These are phyloP conservation scores for Arthrobotrys pseudoclavata DNA, from an alignment of 2,329 filamentous ascomycete genomes.

Conservation along the genomic window DNA sequence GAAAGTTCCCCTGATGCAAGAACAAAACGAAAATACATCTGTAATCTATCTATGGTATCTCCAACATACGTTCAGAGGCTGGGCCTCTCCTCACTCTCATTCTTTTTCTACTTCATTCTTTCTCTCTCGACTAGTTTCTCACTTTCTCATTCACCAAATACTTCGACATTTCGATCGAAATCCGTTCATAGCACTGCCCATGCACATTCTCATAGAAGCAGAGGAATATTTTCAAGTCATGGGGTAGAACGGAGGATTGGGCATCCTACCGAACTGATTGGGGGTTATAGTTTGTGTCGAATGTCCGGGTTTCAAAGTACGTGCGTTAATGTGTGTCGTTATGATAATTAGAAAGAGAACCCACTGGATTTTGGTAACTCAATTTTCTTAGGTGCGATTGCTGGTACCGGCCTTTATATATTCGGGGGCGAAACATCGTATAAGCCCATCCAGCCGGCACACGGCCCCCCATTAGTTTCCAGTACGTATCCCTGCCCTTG, in stretches of 20 bases:
- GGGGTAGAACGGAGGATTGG: neutral
- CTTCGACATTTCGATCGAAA: neutral
- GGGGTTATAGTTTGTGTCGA: neutral
- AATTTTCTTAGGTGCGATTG: neutral
- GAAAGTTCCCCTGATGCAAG: neutral
- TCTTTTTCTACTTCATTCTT: neutral
- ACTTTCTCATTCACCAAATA: neutral
- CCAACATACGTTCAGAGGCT: neutral
- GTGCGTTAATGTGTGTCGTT: neutral
- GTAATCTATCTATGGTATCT: neutral
- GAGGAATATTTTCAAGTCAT: neutral
- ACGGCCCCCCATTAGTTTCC: neutral
- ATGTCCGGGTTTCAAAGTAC: constrained; percentile 13
- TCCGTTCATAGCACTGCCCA: neutral
- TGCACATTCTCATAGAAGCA: neutral
- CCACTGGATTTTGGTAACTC: neutral
- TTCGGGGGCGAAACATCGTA: neutral
- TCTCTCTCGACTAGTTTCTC: neutral
- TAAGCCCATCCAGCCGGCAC: neutral
- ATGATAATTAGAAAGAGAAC: neutral
- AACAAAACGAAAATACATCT: neutral
- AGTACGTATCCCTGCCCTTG: neutral
- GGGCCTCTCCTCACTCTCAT: neutral
- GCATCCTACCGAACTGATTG: too few relatives aligned
- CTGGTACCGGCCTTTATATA: constrained; percentile 17